Base-by-base conservation (phyloP, 1,284 basidiomycete species). In the Ganoderma meredithae region DNA sequence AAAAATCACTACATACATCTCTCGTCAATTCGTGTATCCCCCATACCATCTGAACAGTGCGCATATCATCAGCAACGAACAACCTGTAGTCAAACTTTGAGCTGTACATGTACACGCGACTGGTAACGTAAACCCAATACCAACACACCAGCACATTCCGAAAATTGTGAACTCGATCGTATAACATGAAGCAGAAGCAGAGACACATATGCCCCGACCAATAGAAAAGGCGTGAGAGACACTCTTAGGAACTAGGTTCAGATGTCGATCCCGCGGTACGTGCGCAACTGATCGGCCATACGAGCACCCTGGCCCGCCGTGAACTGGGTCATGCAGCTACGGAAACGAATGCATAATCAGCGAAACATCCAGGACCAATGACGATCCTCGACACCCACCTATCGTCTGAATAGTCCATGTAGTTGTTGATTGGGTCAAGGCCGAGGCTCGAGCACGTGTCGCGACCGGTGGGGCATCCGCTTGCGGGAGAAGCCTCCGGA, bases 251-350 rank as follows among this genome's bases (percentile, higher is more conserved):
- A 25, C 22, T 12, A 25, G 47, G 12, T 22, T 72, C 60, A 77
- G 56, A 75, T 44, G 8, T 62, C 63, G 59, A 86, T 74, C 49
- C 83, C 81, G 72, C 85, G 83, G 78, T 86, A 86, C 64, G 83
- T 85, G 39, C 77, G 71, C 67, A 86, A 76, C 75, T 86, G 84
- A n/a, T 75, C 75, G 66, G 77, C 72, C 63, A 83, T 69, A 60
- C 85, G 83, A 25, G 78, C 78, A 69, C 80, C 73, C 70, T 87
- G 85, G 44, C 76, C 84, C 64, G 81, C 55, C 27, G 84, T 85
- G 79, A 86, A 86, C 71, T 83, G 71, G 71, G 74, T 82, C 82
- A 83, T 84, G 81, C 83, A 86, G 66, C 78, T 77, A 52, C 52
- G 19, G 9, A 22, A 49, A 3, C 41, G n/a, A 4, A 22, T 12